These are phyloP conservation scores for Exophiala phaeomuriformis DNA, from an alignment of 2,329 filamentous ascomycete species.

Conservation along the genomic window DNA sequence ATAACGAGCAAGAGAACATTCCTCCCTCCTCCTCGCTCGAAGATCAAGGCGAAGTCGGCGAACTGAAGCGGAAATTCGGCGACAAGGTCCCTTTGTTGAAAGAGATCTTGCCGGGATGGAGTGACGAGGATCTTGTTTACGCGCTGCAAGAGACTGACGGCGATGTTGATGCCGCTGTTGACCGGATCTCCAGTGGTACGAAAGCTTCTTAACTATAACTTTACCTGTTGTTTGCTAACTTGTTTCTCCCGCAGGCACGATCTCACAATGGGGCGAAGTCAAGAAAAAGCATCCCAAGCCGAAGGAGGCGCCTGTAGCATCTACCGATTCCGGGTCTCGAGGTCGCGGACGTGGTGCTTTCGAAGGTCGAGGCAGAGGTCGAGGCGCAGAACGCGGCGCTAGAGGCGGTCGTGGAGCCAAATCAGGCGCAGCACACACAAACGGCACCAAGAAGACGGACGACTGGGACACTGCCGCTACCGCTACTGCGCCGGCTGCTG, in stretches of 20 bases:
- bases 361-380: conserved; percentile 41
- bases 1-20: conserved; percentile 60
- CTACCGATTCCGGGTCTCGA: conserved; percentile 34
- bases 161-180: conserved; percentile 43
- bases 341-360: conserved; percentile 43
- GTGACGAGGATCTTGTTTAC: conserved; percentile 87
- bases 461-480: conserved; percentile 15
- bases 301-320: conserved; percentile 36
- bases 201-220: neutral
- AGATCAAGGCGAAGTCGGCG: conserved; percentile 82
- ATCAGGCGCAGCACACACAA: conserved; percentile 35
- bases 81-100: conserved; percentile 72
- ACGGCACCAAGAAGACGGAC: conserved; percentile 35
- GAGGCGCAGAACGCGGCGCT: conserved; percentile 38
- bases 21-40: conserved; percentile 55
- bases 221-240: neutral
- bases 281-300: conserved; percentile 47
- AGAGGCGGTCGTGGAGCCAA: conserved; percentile 43
- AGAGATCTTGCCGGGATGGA: conserved; percentile 94
- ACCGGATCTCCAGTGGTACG: conserved; percentile 46
- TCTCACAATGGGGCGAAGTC: conserved; percentile 48
- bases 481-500: conserved; percentile 17
- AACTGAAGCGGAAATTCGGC: conserved; percentile 85
- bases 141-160: conserved; percentile 69
- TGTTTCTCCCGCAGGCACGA: conserved; percentile 35